These are phyloP conservation scores for Bruguiera sexangula DNA, from an alignment of 345 rosid species.

Conservation along the genomic window DNA sequence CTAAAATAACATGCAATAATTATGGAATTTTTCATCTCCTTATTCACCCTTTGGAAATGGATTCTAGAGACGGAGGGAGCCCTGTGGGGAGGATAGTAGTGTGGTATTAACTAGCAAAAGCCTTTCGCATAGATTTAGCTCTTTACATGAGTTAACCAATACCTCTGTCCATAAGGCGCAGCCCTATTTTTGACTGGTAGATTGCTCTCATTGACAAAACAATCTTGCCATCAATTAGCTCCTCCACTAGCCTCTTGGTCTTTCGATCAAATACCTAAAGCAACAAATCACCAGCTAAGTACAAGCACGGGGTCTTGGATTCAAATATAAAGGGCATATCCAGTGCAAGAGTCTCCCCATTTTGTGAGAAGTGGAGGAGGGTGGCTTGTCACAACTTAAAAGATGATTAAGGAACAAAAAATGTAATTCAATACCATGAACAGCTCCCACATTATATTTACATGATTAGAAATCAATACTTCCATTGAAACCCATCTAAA, in stretches of 20 bases:
- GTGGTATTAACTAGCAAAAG: too few species aligned
- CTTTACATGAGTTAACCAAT: conserved; percentile 6
- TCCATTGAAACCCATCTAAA: neutral
- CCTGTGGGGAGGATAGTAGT: too few species aligned
- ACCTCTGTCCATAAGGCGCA: conserved; percentile 84
- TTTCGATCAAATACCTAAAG: conserved; percentile 76
- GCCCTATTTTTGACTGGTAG: conserved; percentile 90
- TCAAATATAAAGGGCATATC: too few species aligned
- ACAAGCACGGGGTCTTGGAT: conserved; percentile 2
- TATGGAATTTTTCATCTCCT: too few species aligned
- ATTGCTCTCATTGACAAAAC: conserved; percentile 89
- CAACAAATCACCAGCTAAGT: conserved; percentile 20
- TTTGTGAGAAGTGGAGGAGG: too few species aligned
- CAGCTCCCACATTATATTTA: neutral
- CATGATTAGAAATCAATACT: neutral
- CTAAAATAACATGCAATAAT: too few species aligned
- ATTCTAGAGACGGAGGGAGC: too few species aligned
- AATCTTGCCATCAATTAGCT: conserved; percentile 80
- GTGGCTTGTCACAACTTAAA: too few species aligned
- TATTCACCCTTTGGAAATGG: too few species aligned
- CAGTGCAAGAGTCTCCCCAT: too few species aligned
- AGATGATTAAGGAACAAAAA: neutral
- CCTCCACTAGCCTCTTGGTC: conserved; percentile 88
- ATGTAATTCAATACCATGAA: conserved; percentile 2
- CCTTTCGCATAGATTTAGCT: neutral